phyloP scores from a whole-genome alignment of 176 grass and related monocot genomes.

The Microstegium vimineum region DNA sequence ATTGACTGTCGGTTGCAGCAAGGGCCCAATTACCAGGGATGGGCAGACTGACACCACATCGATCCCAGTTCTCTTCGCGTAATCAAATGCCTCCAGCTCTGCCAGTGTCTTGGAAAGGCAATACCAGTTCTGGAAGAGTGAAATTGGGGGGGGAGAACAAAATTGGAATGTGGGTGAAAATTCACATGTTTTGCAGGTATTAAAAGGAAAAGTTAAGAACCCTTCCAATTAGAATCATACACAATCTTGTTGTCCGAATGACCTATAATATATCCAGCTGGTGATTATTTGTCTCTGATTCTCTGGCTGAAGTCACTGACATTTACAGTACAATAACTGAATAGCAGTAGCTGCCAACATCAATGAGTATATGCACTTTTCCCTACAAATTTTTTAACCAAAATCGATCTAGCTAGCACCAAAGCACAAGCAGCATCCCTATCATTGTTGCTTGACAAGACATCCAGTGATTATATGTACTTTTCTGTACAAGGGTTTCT shows the following conservation, averaged over 20 bases:
- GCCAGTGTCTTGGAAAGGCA: constrained; percentile 51
- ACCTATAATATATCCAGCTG: too few species aligned
- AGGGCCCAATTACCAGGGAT: constrained; percentile 46
- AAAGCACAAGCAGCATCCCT: too few species aligned
- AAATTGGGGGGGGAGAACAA: neutral
- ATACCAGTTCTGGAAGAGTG: constrained; percentile 53
- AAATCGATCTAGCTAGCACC: too few species aligned
- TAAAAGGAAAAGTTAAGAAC: neutral
- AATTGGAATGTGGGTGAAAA: neutral
- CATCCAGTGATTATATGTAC: too few species aligned
- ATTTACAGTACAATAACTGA: too few species aligned
- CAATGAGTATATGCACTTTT: too few species aligned
- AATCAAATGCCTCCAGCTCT: constrained; percentile 53
- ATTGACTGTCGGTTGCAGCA: constrained; percentile 54
- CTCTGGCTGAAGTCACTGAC: too few species aligned
- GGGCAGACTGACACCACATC: constrained; percentile 60
- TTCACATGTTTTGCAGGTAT: neutral
- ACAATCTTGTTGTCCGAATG: neutral
- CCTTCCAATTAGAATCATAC: neutral
- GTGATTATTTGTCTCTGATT: too few species aligned
- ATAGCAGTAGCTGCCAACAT: too few species aligned
- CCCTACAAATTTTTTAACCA: too few species aligned
- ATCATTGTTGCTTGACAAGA: too few species aligned
- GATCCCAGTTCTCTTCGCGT: constrained; percentile 35
- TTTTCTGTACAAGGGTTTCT: neutral